These are phyloP conservation scores for Vanderwaltozyma yarrowii DNA, from an alignment of 805 yeast species.

Conservation along the genomic window DNA sequence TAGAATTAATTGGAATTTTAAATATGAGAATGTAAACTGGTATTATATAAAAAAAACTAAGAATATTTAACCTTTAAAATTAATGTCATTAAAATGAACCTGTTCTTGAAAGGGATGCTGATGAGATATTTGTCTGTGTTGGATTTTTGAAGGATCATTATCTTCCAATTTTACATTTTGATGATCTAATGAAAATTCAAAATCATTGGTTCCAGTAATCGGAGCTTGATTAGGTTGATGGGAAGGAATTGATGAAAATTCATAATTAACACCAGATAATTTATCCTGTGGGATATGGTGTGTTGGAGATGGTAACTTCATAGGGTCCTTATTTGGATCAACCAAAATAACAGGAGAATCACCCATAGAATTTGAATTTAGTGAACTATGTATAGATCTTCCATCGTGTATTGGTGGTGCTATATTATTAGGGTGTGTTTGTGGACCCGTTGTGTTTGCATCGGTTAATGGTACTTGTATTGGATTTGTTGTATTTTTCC, in stretches of 20 bases:
- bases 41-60: background rate
- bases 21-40: background rate
- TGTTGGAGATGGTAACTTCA: conserved; percentile 2
- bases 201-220: conserved; percentile 4
- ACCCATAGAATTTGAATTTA: background rate
- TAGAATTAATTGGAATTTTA: too few species aligned
- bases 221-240: background rate
- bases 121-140: conserved; percentile 4
- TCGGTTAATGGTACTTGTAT: background rate
- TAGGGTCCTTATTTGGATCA: conserved; percentile 1
- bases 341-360: background rate
- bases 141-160: background rate
- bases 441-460: background rate
- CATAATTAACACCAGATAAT: conserved; percentile 1
- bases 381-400: background rate
- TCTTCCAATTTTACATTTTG: background rate
- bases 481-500: conserved; percentile 35
- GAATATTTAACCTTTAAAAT: conserved; percentile 11
- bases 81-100: conserved; percentile 19
- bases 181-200: conserved; percentile 14
- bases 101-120: conserved; percentile 9
- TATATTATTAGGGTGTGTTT: background rate
- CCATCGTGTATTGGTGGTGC: background rate
- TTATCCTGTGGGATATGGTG: conserved; percentile 1
- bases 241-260: conserved; percentile 1